Evolutionary conservation across 345 rosid genomes (phyloP).

Genomic region (Hibiscus tridactylites): DNA sequence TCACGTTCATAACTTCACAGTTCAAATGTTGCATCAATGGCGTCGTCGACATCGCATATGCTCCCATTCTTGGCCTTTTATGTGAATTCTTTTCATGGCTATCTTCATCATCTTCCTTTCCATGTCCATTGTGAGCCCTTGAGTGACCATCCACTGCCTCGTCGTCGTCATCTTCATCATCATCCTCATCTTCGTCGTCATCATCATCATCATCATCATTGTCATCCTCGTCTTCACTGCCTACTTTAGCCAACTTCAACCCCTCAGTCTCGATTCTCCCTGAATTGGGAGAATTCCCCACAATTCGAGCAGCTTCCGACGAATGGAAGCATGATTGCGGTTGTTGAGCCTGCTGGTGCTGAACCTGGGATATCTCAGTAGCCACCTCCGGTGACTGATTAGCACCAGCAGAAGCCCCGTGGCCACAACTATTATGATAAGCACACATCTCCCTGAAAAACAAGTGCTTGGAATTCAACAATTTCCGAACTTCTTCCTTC

Average conservation of each 20-base stretch:
- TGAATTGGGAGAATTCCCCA: slow-evolving; percentile 2
- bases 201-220: slow-evolving; percentile 19
- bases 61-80: slow-evolving; percentile 36
- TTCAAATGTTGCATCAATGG: slow-evolving; percentile 38
- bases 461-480: slow-evolving; percentile 85
- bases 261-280: slow-evolving; percentile 30
- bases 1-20: slow-evolving; percentile 34
- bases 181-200: slow-evolving; percentile 29
- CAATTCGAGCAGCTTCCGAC: slow-evolving; percentile 22
- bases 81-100: slow-evolving; percentile 16
- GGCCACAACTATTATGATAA: slow-evolving; percentile 84
- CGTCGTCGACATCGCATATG: slow-evolving; percentile 9
- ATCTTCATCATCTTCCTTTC: slow-evolving; percentile 36
- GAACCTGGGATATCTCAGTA: slow-evolving; percentile 27
- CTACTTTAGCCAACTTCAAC: slow-evolving; percentile 33
- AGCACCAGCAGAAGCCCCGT: slow-evolving; percentile 26
- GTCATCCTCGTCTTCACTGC: slow-evolving; percentile 44
- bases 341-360: slow-evolving; percentile 31
- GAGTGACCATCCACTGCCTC: slow-evolving; percentile 24
- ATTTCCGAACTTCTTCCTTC: slow-evolving; percentile 82
- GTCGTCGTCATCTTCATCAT: slow-evolving; percentile 34
- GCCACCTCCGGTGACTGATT: slow-evolving; percentile 34
- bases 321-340: slow-evolving; percentile 54
- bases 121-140: slow-evolving; percentile 34
- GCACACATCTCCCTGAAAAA: slow-evolving; percentile 98